Conservation (phyloP, 352 stramenopile genomes). For the Phytophthora tubulina region DNA sequence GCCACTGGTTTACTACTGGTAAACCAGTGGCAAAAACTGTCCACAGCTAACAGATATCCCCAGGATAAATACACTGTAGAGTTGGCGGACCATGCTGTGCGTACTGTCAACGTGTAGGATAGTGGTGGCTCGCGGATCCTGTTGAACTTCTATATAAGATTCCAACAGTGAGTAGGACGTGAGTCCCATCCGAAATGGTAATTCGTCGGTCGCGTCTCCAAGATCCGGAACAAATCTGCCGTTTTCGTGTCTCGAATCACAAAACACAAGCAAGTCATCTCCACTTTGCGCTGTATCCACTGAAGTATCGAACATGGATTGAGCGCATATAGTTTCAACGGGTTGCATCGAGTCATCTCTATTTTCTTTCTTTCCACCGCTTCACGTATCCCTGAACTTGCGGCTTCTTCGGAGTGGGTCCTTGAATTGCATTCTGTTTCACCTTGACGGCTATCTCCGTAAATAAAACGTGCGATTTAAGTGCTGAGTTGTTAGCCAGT, state of each 20-base stretch:
- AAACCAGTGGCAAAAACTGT: background rate
- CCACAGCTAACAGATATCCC: constrained; percentile 1
- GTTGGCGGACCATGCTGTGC: background rate
- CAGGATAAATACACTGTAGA: constrained; percentile 8
- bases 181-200: background rate
- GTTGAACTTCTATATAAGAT: background rate
- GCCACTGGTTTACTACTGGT: too few species aligned
- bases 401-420: background rate
- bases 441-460: background rate
- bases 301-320: background rate
- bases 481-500: background rate
- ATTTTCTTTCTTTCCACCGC: background rate
- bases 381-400: constrained; percentile 4
- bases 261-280: constrained; percentile 13
- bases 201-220: background rate
- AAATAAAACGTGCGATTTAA: background rate
- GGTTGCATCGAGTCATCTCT: constrained; percentile 17
- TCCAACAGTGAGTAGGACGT: background rate
- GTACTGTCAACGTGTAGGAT: constrained; percentile 15
- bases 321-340: background rate
- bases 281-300: background rate
- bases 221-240: background rate
- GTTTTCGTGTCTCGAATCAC: constrained; percentile 2
- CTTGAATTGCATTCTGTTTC: background rate
- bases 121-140: background rate